Conservation (phyloP, 768 basidiomycete species). For the Ramaria sp. region DNA sequence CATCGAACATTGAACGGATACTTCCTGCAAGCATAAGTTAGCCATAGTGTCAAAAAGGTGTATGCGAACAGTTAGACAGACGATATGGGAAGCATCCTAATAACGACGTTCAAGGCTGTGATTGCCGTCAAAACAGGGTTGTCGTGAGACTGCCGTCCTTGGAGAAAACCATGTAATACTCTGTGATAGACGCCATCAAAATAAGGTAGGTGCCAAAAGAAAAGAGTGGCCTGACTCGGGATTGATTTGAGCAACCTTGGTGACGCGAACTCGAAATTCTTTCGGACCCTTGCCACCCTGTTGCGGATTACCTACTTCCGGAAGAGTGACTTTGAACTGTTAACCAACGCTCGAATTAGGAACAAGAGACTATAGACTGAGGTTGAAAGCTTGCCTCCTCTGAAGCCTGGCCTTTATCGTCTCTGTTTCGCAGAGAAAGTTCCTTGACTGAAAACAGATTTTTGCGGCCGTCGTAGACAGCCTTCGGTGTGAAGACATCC, state of each 20-base stretch:
- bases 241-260: slow-evolving; percentile 47
- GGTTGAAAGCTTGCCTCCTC: slow-evolving; percentile 34
- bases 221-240: slow-evolving; percentile 29
- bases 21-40: slow-evolving; percentile 15
- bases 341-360: slow-evolving; percentile 3
- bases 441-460: slow-evolving; percentile 56
- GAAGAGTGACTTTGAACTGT: slow-evolving; percentile 53
- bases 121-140: slow-evolving; percentile 58
- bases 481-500: slow-evolving; percentile 60
- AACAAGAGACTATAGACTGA: not conserved
- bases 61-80: slow-evolving; percentile 3
- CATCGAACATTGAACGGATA: slow-evolving; percentile 63
- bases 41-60: too few relatives aligned
- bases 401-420: slow-evolving; percentile 18
- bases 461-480: slow-evolving; percentile 72
- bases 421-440: slow-evolving; percentile 44
- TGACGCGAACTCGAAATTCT: slow-evolving; percentile 53
- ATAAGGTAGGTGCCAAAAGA: not conserved
- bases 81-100: slow-evolving; percentile 63
- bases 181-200: slow-evolving; percentile 23
- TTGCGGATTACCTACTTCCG: slow-evolving; percentile 23
- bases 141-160: slow-evolving; percentile 56
- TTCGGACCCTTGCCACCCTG: slow-evolving; percentile 32
- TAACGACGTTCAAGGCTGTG: slow-evolving; percentile 61
- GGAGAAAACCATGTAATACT: slow-evolving; percentile 50